Evolutionary conservation across 176 grass and related monocot species (phyloP).

Genomic region (Rhynchospora pubera): DNA sequence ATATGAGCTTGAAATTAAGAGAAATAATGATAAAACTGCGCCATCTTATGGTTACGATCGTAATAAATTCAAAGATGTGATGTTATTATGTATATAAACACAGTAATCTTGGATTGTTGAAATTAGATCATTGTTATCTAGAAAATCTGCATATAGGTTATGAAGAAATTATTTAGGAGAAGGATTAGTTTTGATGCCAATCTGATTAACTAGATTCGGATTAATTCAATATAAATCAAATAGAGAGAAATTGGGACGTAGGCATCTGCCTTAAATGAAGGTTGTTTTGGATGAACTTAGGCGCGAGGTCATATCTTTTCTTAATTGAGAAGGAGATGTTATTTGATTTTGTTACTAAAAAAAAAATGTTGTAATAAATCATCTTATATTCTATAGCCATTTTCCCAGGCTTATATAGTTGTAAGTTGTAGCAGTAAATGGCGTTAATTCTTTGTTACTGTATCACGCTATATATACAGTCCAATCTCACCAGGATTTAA

Average conservation of each 20-base stretch:
- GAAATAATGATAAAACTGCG: too few species aligned
- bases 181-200: background rate
- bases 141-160: background rate
- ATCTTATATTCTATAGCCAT: background rate
- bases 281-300: background rate
- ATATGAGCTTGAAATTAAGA: background rate
- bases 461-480: background rate
- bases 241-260: background rate
- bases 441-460: background rate
- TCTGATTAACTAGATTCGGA: background rate
- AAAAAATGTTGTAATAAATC: background rate
- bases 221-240: background rate
- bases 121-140: background rate
- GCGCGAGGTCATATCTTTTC: background rate
- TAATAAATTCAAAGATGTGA: too few species aligned
- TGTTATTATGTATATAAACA: too few species aligned
- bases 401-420: background rate
- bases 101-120: background rate
- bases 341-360: background rate
- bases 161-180: background rate
- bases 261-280: background rate
- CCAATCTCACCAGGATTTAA: background rate
- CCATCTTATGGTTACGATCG: too few species aligned
- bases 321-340: background rate
- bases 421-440: background rate